Base-by-base conservation (phyloP, 176 grass and related monocot genomes). In the Musa beccarii region DNA sequence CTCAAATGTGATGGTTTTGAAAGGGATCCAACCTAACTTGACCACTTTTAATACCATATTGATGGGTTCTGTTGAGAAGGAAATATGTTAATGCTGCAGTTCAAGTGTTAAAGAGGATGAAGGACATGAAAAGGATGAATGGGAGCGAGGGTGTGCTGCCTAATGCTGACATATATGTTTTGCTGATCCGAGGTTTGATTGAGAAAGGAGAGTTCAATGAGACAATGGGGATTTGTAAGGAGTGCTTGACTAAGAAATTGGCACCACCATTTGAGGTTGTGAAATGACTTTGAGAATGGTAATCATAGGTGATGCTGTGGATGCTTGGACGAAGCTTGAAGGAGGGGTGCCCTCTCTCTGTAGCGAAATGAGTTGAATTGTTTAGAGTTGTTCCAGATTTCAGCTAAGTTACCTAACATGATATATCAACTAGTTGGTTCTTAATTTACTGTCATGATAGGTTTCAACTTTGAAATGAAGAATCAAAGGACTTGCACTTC, bases 91-190 rank as follows among this genome's bases (percentile, higher is more conserved):
- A 78, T 51, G 63, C 84, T 10, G 90, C 86, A 0, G 51, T 89
- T 57, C 66, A 76, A 9, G 81, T 89, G 76, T 94, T 91, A 76
- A 93, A 91, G 84, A 93, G 76, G 79, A 91, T 99, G 88, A 99
- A 89, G 74, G 80, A 83, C 57, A 79, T 85, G 80, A 94, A 99
- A 73, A 87, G 88, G 73, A 73, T 75, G 5, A 89, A 90, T 65
- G 86, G 90, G 2, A 94, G 82, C 16, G 87, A 86, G 52, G 80
- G 86, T 21, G 86, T 98, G 25, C 76, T 84, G 1, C 90, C 83
- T 0, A 87, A 89, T 84, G 63, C 84, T 0, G 75, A 81, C 19
- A 89, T 70, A 4, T 98, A 91, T 78, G 75, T 80, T 73, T 68
- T 86, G 71, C 74, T 99, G 69, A 66, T 91, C 52, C 88, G 59